Evolutionary conservation across 331 rosid species (phyloP).

Genomic region (Saraca asoca): DNA sequence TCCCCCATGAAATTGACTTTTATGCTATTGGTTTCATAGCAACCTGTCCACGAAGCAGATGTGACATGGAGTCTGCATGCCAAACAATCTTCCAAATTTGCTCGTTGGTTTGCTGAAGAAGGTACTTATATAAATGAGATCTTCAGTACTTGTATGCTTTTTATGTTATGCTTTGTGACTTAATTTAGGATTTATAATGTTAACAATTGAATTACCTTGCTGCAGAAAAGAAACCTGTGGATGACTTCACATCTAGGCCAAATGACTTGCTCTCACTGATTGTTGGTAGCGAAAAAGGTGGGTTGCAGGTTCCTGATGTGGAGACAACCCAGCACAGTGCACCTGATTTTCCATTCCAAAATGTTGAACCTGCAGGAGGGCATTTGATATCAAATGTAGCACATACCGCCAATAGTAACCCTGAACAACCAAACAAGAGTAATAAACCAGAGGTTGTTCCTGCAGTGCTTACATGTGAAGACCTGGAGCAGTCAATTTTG

Average conservation of each 20-base stretch:
- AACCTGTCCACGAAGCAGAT: slow-evolving; percentile 55
- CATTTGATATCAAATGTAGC: slow-evolving; percentile 42
- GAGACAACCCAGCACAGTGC: not conserved
- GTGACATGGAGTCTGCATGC: slow-evolving; percentile 59
- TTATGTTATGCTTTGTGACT: slow-evolving; percentile 20
- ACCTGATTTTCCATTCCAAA: no score
- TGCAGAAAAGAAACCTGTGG: slow-evolving; percentile 69
- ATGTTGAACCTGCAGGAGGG: slow-evolving; percentile 47
- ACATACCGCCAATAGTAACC: slow-evolving; percentile 40
- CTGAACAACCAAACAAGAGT: slow-evolving; percentile 52
- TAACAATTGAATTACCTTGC: slow-evolving; percentile 20
- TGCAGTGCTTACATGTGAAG: slow-evolving; percentile 89
- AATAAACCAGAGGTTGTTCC: slow-evolving; percentile 59
- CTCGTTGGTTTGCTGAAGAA: slow-evolving; percentile 87
- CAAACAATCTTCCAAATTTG: slow-evolving; percentile 80
- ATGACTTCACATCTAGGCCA: slow-evolving; percentile 57
- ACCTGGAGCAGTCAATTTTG: slow-evolving; percentile 85
- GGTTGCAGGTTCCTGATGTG: no score
- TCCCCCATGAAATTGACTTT: slow-evolving; percentile 35
- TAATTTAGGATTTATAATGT: slow-evolving; percentile 1
- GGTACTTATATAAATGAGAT: slow-evolving; percentile 47
- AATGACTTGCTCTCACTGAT: slow-evolving; percentile 81
- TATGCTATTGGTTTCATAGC: slow-evolving; percentile 38
- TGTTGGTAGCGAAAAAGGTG: slow-evolving; percentile 66
- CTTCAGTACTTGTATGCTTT: slow-evolving; percentile 32